A percentile compares a stretch with the other conserved stretches of the same genome.
These are phyloP conservation scores for Eucalyptus shirleyi DNA, from an alignment of 345 rosid genomes.

Conservation along the genomic window DNA sequence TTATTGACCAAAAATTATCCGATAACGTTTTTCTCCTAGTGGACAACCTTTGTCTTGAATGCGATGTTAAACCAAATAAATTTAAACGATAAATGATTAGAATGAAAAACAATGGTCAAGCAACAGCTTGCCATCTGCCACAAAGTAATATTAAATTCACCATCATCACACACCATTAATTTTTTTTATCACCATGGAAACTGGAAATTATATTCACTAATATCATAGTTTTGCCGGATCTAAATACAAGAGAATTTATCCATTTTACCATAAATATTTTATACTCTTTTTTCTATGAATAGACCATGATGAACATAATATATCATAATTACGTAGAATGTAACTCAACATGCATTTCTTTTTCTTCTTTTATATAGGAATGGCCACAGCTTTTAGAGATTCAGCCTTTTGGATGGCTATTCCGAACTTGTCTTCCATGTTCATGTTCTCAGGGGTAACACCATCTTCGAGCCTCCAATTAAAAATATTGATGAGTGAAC, in stretches of 20 bases:
- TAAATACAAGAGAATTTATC: not conserved
- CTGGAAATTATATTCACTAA: not conserved
- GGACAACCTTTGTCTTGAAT: not conserved
- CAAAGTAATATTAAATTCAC: not conserved
- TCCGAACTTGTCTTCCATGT: not conserved
- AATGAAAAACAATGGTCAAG: not conserved
- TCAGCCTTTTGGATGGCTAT: not conserved
- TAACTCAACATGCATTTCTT: not conserved
- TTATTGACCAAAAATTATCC: not conserved
- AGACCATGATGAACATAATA: not conserved
- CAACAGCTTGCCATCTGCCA: not conserved
- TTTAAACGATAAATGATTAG: not conserved
- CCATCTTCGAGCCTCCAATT: not conserved
- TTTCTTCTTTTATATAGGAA: not conserved
- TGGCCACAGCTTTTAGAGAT: not conserved
- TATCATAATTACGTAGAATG: not conserved
- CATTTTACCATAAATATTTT: not conserved
- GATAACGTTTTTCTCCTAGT: not conserved
- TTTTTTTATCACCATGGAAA: not conserved
- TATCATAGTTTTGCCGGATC: not conserved
- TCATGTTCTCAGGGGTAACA: not conserved
- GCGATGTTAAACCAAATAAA: not conserved
- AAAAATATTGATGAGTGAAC: not conserved
- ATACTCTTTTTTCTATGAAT: not conserved
- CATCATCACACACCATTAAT: not conserved